phyloP scores from a whole-genome alignment of 1,139 yeast species.

The Lodderomyces pseudojiufengensis region DNA sequence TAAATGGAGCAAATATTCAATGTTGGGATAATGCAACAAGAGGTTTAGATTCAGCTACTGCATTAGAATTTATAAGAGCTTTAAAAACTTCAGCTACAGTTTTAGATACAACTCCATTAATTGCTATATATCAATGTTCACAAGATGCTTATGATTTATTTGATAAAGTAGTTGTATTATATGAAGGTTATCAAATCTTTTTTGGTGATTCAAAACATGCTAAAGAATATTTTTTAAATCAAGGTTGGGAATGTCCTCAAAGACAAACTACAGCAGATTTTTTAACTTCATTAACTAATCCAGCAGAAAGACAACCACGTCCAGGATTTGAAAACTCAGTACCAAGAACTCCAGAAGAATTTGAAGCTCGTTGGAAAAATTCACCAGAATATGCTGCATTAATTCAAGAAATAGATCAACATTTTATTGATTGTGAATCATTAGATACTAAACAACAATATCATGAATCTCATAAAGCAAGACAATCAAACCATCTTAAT shows the following conservation, averaged over 20 bases:
- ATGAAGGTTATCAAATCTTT: slow-evolving; percentile 75
- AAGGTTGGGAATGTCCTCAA: slow-evolving; percentile 60
- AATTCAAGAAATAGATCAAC: slow-evolving; percentile 17
- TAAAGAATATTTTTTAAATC: slow-evolving; percentile 42
- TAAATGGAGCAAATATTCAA: slow-evolving; percentile 37
- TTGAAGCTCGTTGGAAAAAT: slow-evolving; percentile 22
- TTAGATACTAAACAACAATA: slow-evolving; percentile 12
- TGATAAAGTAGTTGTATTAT: slow-evolving; percentile 69
- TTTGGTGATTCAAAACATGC: slow-evolving; percentile 64
- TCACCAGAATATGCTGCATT: slow-evolving; percentile 19
- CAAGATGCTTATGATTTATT: slow-evolving; percentile 43
- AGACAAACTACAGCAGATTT: slow-evolving; percentile 84
- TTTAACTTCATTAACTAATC: slow-evolving; percentile 70
- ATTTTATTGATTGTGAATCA: slow-evolving; percentile 10
- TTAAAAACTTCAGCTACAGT: slow-evolving; percentile 61
- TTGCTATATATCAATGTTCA: slow-evolving; percentile 68
- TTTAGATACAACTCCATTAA: slow-evolving; percentile 57
- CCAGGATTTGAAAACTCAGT: slow-evolving; percentile 40
- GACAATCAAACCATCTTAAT: slow-evolving; percentile 24
- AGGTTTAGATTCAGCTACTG: slow-evolving; percentile 60
- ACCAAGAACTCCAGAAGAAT: slow-evolving; percentile 24
- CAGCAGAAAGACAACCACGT: slow-evolving; percentile 54
- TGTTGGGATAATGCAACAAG: slow-evolving; percentile 66
- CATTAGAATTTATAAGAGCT: slow-evolving; percentile 68
- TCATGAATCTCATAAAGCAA: slow-evolving; percentile 25